Evolutionary conservation across 1,284 basidiomycete genomes (phyloP).

Genomic region (Termitomyces sp.): DNA sequence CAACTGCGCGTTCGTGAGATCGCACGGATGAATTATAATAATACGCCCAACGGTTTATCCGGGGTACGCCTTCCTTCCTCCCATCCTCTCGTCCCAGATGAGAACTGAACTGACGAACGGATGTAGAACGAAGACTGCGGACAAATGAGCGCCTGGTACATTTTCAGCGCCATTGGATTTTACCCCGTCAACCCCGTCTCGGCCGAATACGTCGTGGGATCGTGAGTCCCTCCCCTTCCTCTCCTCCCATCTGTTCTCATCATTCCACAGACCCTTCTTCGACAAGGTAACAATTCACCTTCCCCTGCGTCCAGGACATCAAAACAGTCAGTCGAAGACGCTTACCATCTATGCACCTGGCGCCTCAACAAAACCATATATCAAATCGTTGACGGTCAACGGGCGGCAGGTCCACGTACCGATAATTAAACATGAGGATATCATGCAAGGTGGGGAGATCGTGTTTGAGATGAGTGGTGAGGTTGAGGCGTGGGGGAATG

Average conservation of each 20-base stretch:
- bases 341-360: conserved; percentile 51
- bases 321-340: conserved; percentile 17
- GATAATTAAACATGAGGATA: conserved; percentile 53
- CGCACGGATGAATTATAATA: conserved; percentile 60
- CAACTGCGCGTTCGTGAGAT: conserved; percentile 70
- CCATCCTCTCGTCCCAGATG: neutral
- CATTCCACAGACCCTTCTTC: conserved; percentile 55
- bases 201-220: conserved; percentile 68
- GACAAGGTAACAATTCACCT: conserved; percentile 56
- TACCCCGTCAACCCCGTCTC: conserved; percentile 84
- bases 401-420: conserved; percentile 38
- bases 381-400: conserved; percentile 54
- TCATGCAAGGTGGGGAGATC: conserved; percentile 52
- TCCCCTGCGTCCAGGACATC: conserved; percentile 28
- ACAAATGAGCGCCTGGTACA: conserved; percentile 86
- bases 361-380: conserved; percentile 52
- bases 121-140: conserved; percentile 81
- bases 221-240: conserved; percentile 37
- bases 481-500: conserved; percentile 33
- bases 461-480: conserved; percentile 62
- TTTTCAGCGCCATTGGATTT: conserved; percentile 78
- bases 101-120: neutral
- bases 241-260: neutral
- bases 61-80: conserved; percentile 42
- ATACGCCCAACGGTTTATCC: conserved; percentile 60